These are phyloP conservation scores for Apiospora hydei DNA, from an alignment of 2,329 filamentous ascomycete genomes.

Conservation along the genomic window DNA sequence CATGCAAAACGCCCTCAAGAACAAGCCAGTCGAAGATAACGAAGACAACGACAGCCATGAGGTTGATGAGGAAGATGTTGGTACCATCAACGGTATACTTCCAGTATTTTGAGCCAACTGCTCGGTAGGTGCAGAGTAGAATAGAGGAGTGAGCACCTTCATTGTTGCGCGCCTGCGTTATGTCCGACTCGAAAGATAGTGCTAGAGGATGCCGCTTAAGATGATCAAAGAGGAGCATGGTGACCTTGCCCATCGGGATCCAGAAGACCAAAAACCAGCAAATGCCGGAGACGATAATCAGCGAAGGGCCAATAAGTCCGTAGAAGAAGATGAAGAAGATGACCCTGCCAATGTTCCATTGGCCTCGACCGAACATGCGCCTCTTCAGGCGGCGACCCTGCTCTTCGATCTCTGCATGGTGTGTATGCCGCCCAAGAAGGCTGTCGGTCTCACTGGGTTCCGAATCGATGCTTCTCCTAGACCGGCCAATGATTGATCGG, in stretches of 20 bases:
- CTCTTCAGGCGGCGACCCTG: constrained; percentile 68
- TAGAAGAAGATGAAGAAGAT: constrained; percentile 98
- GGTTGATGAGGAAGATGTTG: constrained; percentile 98
- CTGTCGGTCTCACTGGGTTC: constrained; percentile 85
- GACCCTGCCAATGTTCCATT: constrained; percentile 94
- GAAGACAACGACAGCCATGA: constrained; percentile 92
- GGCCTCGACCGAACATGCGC: constrained; percentile 88
- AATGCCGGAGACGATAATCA: constrained; percentile 84
- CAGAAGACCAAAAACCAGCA: constrained; percentile 98
- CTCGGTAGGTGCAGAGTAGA: constrained; percentile 94
- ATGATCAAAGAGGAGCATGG: constrained; percentile 87
- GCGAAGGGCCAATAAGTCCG: constrained; percentile 83
- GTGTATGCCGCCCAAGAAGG: constrained; percentile 71
- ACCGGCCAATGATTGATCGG: constrained; percentile 84
- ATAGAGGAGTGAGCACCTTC: constrained; percentile 83
- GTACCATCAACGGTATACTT: constrained; percentile 99
- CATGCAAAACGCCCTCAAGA: constrained; percentile 70
- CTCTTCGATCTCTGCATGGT: constrained; percentile 31
- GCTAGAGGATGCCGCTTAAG: constrained; percentile 91
- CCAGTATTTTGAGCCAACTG: constrained; percentile 95
- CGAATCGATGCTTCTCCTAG: constrained; percentile 88
- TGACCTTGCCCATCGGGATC: constrained; percentile 98
- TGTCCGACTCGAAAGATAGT: constrained; percentile 90
- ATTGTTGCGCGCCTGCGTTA: constrained; percentile 73
- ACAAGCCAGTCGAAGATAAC: constrained; percentile 93